Percentiles rank a stretch among this genome's conserved stretches.
phyloP scores from a whole-genome alignment of 129 eudicot species.

The Smallanthus sonchifolius region DNA sequence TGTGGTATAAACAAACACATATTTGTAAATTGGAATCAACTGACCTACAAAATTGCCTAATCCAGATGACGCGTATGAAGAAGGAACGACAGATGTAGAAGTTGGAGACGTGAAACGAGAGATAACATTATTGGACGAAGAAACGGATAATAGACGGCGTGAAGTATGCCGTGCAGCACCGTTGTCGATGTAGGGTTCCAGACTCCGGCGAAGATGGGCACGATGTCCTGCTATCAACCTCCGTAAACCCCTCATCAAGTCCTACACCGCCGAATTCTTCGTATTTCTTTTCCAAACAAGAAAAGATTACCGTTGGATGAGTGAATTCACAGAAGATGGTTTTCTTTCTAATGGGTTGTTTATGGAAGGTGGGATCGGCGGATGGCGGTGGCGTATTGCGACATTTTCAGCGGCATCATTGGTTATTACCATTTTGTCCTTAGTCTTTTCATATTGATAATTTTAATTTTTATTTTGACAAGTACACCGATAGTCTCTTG shows the following conservation, averaged over 20 bases:
- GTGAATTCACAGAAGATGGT: neutral
- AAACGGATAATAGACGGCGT: conserved; percentile 34
- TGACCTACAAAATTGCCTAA: conserved; percentile 40
- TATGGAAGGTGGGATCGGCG: neutral
- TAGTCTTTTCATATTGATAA: no score
- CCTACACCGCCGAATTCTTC: neutral
- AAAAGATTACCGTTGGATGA: neutral
- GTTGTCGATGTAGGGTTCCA: conserved; percentile 19
- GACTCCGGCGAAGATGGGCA: conserved; percentile 16
- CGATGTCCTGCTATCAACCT: conserved; percentile 33
- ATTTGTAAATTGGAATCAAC: neutral
- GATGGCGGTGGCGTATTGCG: conserved; percentile 22
- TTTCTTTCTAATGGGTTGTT: neutral
- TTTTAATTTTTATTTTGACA: no score
- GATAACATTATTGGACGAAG: conserved; percentile 22
- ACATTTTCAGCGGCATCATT: neutral
- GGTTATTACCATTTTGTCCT: neutral
- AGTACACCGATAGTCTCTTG: no score
- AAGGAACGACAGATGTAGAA: conserved; percentile 7
- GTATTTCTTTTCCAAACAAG: neutral
- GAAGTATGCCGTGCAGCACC: conserved; percentile 12
- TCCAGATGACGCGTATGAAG: conserved; percentile 28
- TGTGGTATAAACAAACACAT: neutral
- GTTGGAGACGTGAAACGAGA: conserved; percentile 25
- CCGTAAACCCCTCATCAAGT: conserved; percentile 37